Conservation (phyloP, 805 yeast genomes). For the Lipomyces chichibuensis region DNA sequence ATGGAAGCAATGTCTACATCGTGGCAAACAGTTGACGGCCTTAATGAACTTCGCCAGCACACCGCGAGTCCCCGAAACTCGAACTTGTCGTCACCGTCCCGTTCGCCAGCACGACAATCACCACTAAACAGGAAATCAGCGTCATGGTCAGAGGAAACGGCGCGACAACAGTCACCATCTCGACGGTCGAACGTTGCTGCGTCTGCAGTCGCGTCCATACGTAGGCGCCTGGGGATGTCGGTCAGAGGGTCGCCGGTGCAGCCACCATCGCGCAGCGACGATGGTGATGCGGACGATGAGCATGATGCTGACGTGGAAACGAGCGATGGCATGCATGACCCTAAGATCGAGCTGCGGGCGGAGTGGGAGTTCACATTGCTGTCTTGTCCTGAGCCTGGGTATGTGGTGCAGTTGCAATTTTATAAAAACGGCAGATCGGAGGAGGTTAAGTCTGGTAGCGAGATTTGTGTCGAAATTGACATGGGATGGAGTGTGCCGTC, state of each 20-base stretch:
- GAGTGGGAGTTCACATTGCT: conserved; percentile 19
- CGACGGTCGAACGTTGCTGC: not conserved
- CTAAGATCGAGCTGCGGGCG: conserved; percentile 1
- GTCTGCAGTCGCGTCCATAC: conserved; percentile 5
- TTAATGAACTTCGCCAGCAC: conserved; percentile 1
- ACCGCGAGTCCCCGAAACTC: not conserved
- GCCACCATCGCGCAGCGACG: conserved; percentile 6
- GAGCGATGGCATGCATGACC: not conserved
- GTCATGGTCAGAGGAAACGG: not conserved
- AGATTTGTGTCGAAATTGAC: conserved; percentile 26
- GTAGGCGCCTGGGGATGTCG: not conserved
- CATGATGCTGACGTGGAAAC: conserved; percentile 11
- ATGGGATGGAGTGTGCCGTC: conserved; percentile 31
- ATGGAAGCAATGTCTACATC: conserved; percentile 12
- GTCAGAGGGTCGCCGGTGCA: not conserved
- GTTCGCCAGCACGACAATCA: conserved; percentile 19
- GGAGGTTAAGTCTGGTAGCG: conserved; percentile 16
- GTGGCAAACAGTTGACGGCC: not conserved
- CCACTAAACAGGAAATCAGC: conserved; percentile 13
- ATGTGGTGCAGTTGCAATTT: conserved; percentile 16
- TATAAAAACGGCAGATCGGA: conserved; percentile 10
- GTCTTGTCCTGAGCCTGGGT: conserved; percentile 25
- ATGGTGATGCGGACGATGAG: conserved; percentile 27
- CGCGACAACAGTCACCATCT: not conserved
- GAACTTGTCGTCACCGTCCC: conserved; percentile 6